Evolutionary conservation across 2,329 filamentous ascomycete species (phyloP), one percentile per base, ranked within the genome.

Genomic region (Pseudogymnoascus verrucosus): DNA sequence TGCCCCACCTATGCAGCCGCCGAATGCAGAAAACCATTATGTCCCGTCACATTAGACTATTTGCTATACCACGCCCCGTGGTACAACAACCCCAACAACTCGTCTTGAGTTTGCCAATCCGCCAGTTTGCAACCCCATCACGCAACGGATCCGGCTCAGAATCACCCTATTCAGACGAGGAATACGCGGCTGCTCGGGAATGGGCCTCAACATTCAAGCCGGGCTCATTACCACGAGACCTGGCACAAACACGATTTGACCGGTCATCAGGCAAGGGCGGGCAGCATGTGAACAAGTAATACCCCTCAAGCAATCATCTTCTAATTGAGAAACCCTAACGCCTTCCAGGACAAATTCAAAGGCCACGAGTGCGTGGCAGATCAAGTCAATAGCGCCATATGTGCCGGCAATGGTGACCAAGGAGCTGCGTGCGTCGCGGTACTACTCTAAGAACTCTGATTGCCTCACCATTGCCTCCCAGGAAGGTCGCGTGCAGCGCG

Each of bases 261-360:
- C 62, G 66, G 6, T 68, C 72, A 6, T 67, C 65, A 47, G 73
- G 73, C 5, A 64, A 72, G 5, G 73, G 73, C 26, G 73, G 73
- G 11, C 73, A 75, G 62, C 72, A 74, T 66, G 65, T 66, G n/a
- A 75, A 75, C 62, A 75, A 73, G 73, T 74, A 67, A 19, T 64
- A 8, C 5, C 37, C 12, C n/a, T 21, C 8, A 5, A 14, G 40
- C 21, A 23, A 34, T 4, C 8, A 3, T 4, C 57, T 10, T 1
- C 34, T 21, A 34, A 40, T 64, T 44, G 51, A 65, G 64, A 66
- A 54, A 26, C 26, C 21, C 34, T 60, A 40, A 62, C 16, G 8
- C n/a, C 36, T n/a, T 11, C 16, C 34, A 75, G 73, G 39, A 75
- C 73, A 1, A 68, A 65, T 39, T 71, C 69, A 5, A 75, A 75